Percentiles rank a stretch among this genome's conserved stretches.
Evolutionary conservation across 257 asterid species (phyloP).

Genomic region (Ligustrum vulgare): DNA sequence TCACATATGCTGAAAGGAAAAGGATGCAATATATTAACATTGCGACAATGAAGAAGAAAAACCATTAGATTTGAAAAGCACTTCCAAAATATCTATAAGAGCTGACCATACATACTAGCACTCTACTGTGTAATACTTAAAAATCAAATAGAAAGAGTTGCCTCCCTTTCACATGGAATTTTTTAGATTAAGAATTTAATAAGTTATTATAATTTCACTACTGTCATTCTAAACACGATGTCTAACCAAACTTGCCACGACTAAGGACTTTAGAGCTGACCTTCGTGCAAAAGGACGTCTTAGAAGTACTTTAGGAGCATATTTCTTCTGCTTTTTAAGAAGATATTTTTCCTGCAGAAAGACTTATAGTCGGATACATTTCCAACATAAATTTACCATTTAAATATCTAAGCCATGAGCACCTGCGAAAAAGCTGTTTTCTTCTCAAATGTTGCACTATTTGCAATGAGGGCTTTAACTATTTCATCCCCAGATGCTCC

Average conservation of each 20-base stretch:
- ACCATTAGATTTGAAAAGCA: background rate
- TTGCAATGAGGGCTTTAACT: constrained; percentile 86
- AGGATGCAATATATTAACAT: constrained; percentile 26
- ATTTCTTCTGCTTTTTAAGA: constrained; percentile 93
- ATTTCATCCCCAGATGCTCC: constrained; percentile 82
- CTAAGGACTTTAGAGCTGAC: constrained; percentile 32
- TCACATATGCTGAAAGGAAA: constrained; percentile 73
- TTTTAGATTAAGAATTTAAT: background rate
- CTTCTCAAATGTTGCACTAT: constrained; percentile 91
- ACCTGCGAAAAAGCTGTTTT: constrained; percentile 97
- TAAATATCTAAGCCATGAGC: constrained; percentile 2
- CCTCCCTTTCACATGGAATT: background rate
- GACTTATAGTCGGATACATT: constrained; percentile 23
- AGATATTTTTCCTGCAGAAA: constrained; percentile 81
- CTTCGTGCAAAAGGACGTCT: constrained; percentile 92
- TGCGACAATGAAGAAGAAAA: constrained; percentile 3
- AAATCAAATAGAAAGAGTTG: background rate
- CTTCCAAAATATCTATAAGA: background rate
- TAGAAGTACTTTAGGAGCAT: constrained; percentile 84
- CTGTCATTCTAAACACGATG: background rate
- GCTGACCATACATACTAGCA: background rate
- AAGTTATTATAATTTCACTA: background rate
- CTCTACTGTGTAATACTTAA: background rate
- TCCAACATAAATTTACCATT: constrained; percentile 1
- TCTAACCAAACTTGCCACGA: background rate